A percentile compares a stretch with the other conserved stretches of the same genome.
phyloP scores from a whole-genome alignment of 2,329 filamentous ascomycete genomes.

The Purpureocillium lavendulum region DNA sequence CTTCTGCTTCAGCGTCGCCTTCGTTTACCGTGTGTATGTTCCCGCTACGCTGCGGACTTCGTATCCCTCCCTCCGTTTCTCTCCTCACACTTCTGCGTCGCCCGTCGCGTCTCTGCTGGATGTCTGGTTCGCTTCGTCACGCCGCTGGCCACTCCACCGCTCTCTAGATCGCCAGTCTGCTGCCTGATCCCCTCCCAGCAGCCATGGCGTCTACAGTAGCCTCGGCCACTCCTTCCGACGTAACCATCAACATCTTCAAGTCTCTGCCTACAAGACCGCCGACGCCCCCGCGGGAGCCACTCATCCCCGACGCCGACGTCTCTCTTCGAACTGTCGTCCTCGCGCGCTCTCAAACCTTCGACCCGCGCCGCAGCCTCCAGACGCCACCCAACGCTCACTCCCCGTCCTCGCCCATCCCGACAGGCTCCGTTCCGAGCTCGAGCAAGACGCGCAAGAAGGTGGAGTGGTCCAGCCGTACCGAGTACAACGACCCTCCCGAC shows the following conservation, averaged over 20 bases:
- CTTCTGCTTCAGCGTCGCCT: too few species aligned
- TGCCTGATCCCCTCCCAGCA: constrained; percentile 21
- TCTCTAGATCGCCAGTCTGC: constrained; percentile 29
- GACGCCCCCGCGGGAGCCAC: constrained; percentile 56
- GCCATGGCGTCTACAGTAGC: constrained; percentile 33
- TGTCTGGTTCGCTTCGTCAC: neutral
- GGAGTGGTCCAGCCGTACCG: constrained; percentile 47
- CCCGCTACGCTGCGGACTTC: too few species aligned
- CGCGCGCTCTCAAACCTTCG: constrained; percentile 25
- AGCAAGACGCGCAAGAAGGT: constrained; percentile 43
- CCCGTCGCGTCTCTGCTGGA: too few species aligned
- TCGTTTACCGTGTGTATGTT: too few species aligned
- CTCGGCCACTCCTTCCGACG: constrained; percentile 18
- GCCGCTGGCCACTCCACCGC: constrained; percentile 11
- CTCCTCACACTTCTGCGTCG: too few species aligned
- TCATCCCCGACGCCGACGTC: constrained; percentile 27
- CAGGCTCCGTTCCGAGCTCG: constrained; percentile 33
- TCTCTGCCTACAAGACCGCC: constrained; percentile 51
- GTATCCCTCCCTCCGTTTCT: too few species aligned
- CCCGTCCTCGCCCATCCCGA: constrained; percentile 30
- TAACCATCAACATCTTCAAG: constrained; percentile 31
- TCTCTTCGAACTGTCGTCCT: constrained; percentile 25
- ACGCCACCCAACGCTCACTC: constrained; percentile 45
- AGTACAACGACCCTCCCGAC: constrained; percentile 46
- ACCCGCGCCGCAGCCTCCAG: constrained; percentile 28